Evolutionary conservation across 352 stramenopile genomes (phyloP).

Genomic region (Pythium plurisporium): DNA sequence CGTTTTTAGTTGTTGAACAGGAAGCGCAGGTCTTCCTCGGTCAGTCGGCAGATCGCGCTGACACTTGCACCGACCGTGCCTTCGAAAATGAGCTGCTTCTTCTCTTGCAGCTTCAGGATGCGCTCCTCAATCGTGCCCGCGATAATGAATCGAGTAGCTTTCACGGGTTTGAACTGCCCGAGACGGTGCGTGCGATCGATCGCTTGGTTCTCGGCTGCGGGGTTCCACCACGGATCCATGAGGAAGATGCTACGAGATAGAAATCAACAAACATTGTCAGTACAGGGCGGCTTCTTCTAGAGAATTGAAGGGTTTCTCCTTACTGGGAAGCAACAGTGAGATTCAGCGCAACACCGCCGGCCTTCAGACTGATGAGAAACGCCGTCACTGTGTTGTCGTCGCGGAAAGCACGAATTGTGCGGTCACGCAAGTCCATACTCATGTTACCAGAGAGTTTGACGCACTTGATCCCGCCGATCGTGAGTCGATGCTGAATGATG

Average conservation of each 20-base stretch:
- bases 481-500: conserved; percentile 95
- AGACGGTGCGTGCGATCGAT: conserved; percentile 98
- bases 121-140: conserved; percentile 97
- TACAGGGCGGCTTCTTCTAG: too few relatives aligned
- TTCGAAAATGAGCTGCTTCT: conserved; percentile 97
- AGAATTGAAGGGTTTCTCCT: too few relatives aligned
- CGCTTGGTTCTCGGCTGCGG: conserved; percentile 91
- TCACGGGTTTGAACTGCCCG: conserved; percentile 96
- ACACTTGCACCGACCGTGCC: conserved; percentile 95
- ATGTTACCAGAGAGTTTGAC: conserved; percentile 92
- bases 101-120: conserved; percentile 96
- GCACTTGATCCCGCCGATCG: conserved; percentile 82
- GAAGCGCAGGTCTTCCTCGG: conserved; percentile 92
- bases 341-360: conserved; percentile 98
- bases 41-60: conserved; percentile 86
- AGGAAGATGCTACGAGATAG: conserved; percentile 93
- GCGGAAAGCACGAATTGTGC: conserved; percentile 72
- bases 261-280: too few relatives aligned
- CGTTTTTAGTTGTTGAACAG: conserved; percentile 61
- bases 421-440: conserved; percentile 81
- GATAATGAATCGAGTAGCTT: conserved; percentile 97
- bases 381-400: conserved; percentile 93
- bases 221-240: conserved; percentile 99
- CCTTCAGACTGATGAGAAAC: conserved; percentile 98
- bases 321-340: conserved; percentile 96